phyloP scores from a whole-genome alignment of 2,329 filamentous ascomycete species.

The Podosphaera fusca region DNA sequence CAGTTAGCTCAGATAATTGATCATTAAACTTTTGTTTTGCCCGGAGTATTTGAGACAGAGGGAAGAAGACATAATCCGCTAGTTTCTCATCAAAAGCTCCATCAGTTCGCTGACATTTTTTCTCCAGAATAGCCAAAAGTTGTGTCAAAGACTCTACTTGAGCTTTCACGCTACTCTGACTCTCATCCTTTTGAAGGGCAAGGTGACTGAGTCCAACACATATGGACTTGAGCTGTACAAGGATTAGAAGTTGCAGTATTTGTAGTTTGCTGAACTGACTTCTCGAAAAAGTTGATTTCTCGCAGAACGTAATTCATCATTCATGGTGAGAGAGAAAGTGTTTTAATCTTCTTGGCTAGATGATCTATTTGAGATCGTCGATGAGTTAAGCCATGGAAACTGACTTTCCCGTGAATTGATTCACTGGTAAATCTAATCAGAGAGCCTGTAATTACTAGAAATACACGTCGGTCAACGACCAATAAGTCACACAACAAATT shows the following conservation, averaged over 20 bases:
- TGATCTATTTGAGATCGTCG: background rate
- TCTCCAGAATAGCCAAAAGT: constrained; percentile 23
- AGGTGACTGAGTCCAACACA: constrained; percentile 37
- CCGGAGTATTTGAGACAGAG: constrained; percentile 67
- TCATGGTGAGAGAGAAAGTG: constrained; percentile 8
- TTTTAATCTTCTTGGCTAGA: background rate
- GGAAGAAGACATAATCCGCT: constrained; percentile 89
- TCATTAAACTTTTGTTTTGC: constrained; percentile 49
- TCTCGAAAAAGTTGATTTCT: constrained; percentile 16
- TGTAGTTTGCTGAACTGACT: constrained; percentile 5
- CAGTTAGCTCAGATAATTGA: constrained; percentile 47
- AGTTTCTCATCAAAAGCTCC: constrained; percentile 51
- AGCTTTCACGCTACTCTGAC: constrained; percentile 19
- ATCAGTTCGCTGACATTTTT: constrained; percentile 21
- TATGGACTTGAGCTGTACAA: constrained; percentile 33
- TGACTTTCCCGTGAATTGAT: background rate
- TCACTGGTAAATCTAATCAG: background rate
- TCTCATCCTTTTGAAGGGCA: constrained; percentile 25
- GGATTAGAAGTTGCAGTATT: background rate
- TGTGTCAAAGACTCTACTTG: constrained; percentile 24
- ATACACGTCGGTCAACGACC: background rate
- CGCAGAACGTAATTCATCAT: constrained; percentile 9
- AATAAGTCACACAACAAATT: background rate
- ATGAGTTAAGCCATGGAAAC: background rate
- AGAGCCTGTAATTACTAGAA: background rate